Conservation (phyloP, 2,329 filamentous ascomycete genomes). For the Cladorrhinum sp. region DNA sequence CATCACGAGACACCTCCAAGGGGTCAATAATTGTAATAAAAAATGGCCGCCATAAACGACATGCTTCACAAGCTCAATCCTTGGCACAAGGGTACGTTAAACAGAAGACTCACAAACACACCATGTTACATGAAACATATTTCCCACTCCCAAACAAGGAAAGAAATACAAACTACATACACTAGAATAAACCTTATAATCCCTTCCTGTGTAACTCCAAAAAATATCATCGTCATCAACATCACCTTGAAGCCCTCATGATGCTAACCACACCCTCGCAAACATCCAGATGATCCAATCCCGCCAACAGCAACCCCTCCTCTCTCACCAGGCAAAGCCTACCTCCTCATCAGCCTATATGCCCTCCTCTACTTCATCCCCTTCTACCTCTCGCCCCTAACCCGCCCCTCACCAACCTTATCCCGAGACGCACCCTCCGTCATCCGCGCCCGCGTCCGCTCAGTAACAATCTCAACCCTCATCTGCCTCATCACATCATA, state of each 20-base stretch:
- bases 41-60: constrained; percentile 25
- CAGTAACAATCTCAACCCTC: constrained; percentile 72
- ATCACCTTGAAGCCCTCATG: not conserved
- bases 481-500: constrained; percentile 66
- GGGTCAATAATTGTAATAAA: too few relatives aligned
- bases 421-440: constrained; percentile 86
- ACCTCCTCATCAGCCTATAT: constrained; percentile 55
- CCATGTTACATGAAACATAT: not conserved
- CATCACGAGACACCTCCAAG: too few relatives aligned
- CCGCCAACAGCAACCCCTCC: constrained; percentile 39
- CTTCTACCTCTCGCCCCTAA: constrained; percentile 78
- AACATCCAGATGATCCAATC: constrained; percentile 28
- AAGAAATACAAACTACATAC: too few relatives aligned
- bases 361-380: constrained; percentile 88
- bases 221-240: not conserved
- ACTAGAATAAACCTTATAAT: too few relatives aligned
- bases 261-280: constrained; percentile 12
- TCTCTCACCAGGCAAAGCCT: constrained; percentile 40
- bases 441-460: constrained; percentile 80
- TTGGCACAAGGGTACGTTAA: constrained; percentile 24
- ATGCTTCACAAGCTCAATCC: constrained; percentile 23
- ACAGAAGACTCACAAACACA: not conserved
- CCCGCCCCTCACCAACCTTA: constrained; percentile 73
- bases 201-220: not conserved
- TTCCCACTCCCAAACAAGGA: not conserved